A percentile compares a stretch with the other conserved stretches of the same genome.
phyloP scores from a whole-genome alignment of 1,284 basidiomycete genomes.

The Puccinia novopanici region DNA sequence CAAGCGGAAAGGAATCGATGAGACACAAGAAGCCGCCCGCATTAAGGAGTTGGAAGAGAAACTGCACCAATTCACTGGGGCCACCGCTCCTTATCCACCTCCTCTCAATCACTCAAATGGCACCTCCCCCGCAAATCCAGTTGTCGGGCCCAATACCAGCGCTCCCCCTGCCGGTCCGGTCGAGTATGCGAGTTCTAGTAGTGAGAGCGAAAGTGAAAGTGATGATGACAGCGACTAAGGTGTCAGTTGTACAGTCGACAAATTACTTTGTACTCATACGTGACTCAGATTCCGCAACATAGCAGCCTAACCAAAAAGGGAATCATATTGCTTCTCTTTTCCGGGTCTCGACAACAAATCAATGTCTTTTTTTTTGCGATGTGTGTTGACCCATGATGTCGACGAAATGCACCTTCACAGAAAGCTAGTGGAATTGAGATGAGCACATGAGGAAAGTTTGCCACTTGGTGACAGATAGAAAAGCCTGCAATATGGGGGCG shows the following conservation, averaged over 20 bases:
- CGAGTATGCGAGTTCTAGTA: conserved; percentile 46
- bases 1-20: conserved; percentile 42
- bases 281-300: background rate
- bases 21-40: conserved; percentile 24
- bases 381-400: background rate
- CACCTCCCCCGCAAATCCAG: background rate
- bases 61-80: conserved; percentile 6
- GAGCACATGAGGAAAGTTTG: too few relatives aligned
- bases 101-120: conserved; percentile 17
- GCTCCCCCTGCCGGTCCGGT: conserved; percentile 46
- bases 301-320: background rate
- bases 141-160: background rate
- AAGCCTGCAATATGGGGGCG: too few relatives aligned
- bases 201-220: conserved; percentile 49
- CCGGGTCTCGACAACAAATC: background rate
- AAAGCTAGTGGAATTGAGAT: background rate
- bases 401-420: background rate
- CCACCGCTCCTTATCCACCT: background rate
- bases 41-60: conserved; percentile 27
- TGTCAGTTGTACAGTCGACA: background rate
- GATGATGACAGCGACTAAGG: conserved; percentile 46
- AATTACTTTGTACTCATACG: background rate
- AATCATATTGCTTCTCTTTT: background rate
- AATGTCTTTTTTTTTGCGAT: background rate
- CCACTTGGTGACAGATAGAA: too few relatives aligned